Evolutionary conservation across 306 rosid genomes (phyloP).

Genomic region (Herpetospermum pedunculosum): DNA sequence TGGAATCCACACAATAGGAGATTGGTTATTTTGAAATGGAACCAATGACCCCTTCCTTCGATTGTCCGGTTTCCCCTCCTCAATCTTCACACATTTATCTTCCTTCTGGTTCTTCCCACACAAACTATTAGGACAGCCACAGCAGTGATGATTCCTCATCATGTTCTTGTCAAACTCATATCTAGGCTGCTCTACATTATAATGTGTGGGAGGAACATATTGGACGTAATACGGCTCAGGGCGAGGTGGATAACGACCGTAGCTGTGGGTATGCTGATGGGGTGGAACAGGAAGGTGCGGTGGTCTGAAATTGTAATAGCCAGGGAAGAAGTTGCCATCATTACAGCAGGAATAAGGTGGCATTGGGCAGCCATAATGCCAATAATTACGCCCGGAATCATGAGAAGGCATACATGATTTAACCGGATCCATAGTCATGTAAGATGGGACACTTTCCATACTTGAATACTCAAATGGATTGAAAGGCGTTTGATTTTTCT

Average conservation of each 20-base stretch:
- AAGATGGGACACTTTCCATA: constrained; percentile 23
- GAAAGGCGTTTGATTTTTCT: constrained; percentile 24
- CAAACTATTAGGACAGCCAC: constrained; percentile 38
- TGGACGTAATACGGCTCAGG: constrained; percentile 20
- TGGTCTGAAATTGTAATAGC: constrained; percentile 18
- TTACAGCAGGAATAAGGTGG: constrained; percentile 31
- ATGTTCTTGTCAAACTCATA: constrained; percentile 46
- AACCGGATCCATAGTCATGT: constrained; percentile 27
- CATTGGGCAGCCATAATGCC: constrained; percentile 20
- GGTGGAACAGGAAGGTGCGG: constrained; percentile 22
- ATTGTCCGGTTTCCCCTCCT: constrained; percentile 33
- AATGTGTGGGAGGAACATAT: constrained; percentile 31
- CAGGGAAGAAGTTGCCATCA: constrained; percentile 28
- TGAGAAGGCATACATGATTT: constrained; percentile 18
- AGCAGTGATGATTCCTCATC: constrained; percentile 35
- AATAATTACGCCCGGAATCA: constrained; percentile 33
- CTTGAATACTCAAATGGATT: constrained; percentile 18
- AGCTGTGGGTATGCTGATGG: constrained; percentile 20
- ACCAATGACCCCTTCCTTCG: constrained; percentile 19
- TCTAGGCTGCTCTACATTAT: constrained; percentile 34
- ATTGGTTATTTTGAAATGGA: constrained; percentile 32
- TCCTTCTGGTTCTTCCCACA: constrained; percentile 27
- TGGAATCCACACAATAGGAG: constrained; percentile 47
- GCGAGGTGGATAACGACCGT: constrained; percentile 26
- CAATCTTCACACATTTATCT: constrained; percentile 30